A percentile compares a stretch with the other conserved stretches of the same genome.
Evolutionary conservation across 2,329 filamentous ascomycete genomes (phyloP).

Genomic region (Aureobasidium subglaciale): DNA sequence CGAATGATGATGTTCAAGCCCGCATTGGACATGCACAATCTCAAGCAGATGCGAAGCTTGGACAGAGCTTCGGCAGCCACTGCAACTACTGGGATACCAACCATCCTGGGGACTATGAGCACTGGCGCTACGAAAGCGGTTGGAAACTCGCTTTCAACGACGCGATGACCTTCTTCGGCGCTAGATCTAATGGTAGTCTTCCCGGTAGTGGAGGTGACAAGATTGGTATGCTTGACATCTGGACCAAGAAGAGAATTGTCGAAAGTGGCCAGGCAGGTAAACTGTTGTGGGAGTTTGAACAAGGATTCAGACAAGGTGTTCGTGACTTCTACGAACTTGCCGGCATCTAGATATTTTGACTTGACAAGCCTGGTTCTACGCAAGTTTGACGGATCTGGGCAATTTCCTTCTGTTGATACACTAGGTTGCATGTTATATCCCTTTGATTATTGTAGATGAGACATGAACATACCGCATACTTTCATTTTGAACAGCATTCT

Average conservation of each 20-base stretch:
- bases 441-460: no score
- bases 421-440: not conserved
- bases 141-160: slow-evolving; percentile 52
- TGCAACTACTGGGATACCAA: slow-evolving; percentile 44
- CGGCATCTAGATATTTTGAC: slow-evolving; percentile 20
- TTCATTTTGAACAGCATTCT: no score
- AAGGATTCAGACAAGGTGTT: slow-evolving; percentile 42
- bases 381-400: no score
- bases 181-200: slow-evolving; percentile 30
- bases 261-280: slow-evolving; percentile 44
- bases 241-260: slow-evolving; percentile 48
- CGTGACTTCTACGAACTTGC: slow-evolving; percentile 33
- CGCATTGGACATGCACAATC: slow-evolving; percentile 35
- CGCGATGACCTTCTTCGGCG: slow-evolving; percentile 45
- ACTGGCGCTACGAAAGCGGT: slow-evolving; percentile 48
- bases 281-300: slow-evolving; percentile 47
- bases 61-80: slow-evolving; percentile 38
- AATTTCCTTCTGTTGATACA: not conserved
- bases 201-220: slow-evolving; percentile 38
- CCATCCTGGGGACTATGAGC: slow-evolving; percentile 41
- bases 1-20: slow-evolving; percentile 30
- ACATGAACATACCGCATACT: no score
- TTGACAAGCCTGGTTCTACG: not conserved
- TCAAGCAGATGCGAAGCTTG: slow-evolving; percentile 31
- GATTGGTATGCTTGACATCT: slow-evolving; percentile 53